A percentile compares a stretch with the other conserved stretches of the same genome.
Conservation (phyloP, 2,329 filamentous ascomycete species). For the Tolypocladium pustulatum region DNA sequence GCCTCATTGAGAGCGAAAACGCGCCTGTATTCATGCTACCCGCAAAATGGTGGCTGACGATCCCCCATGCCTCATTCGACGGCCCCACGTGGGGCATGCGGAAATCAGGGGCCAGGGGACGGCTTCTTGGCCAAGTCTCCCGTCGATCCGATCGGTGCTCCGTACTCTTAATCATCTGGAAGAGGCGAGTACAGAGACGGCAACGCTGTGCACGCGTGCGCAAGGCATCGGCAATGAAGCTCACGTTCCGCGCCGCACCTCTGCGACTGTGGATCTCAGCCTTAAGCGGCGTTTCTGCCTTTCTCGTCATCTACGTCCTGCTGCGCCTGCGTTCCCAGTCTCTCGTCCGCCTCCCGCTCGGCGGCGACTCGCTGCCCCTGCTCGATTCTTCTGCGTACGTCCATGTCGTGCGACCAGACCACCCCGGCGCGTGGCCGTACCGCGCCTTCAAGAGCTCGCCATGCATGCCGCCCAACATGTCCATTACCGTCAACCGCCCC, state of each 20-base stretch:
- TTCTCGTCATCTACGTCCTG: not conserved
- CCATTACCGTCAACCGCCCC: not conserved
- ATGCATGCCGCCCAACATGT: not conserved
- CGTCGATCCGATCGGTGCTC: not conserved
- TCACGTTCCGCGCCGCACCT: not conserved
- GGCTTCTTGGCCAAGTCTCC: too few relatives aligned
- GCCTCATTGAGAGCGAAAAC: too few relatives aligned
- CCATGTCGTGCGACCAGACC: not conserved
- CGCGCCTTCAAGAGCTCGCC: not conserved
- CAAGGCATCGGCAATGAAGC: not conserved
- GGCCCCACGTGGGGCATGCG: not conserved
- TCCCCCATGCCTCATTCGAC: not conserved
- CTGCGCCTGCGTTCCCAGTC: not conserved
- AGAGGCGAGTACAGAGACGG: not conserved
- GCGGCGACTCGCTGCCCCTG: not conserved
- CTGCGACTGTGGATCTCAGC: not conserved
- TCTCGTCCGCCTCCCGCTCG: not conserved
- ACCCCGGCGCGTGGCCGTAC: not conserved
- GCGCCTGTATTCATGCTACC: too few relatives aligned
- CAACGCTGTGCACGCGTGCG: not conserved
- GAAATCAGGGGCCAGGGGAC: not conserved
- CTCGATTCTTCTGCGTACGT: not conserved
- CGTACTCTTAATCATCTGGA: not conserved
- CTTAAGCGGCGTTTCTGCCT: not conserved
- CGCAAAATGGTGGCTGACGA: not conserved